phyloP scores from a whole-genome alignment of 208 protist genomes.

The Acanthamoeba sp. region DNA sequence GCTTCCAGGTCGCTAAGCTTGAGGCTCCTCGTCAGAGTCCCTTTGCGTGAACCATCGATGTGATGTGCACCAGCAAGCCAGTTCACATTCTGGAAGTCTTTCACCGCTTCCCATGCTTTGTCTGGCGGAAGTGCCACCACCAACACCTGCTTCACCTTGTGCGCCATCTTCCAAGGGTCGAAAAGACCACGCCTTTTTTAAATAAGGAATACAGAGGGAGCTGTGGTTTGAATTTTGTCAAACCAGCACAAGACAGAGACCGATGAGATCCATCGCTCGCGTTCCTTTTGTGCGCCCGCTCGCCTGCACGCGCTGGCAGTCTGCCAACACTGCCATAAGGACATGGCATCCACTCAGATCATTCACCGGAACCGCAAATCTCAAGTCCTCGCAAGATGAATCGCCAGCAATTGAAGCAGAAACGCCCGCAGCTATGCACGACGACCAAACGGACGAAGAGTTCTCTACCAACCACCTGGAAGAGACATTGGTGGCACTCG shows the following conservation, averaged over 20 bases:
- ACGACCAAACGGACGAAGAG: slow-evolving; percentile 35
- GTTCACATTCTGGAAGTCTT: slow-evolving; percentile 24
- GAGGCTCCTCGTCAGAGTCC: background rate
- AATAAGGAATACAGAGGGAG: too few species aligned
- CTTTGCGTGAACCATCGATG: background rate
- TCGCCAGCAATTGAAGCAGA: background rate
- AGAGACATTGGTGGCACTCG: slow-evolving; percentile 21
- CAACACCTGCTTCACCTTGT: background rate
- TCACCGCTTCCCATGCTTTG: background rate
- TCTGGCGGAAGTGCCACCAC: background rate
- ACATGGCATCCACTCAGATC: too few species aligned
- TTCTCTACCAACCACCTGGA: slow-evolving; percentile 3
- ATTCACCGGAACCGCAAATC: too few species aligned
- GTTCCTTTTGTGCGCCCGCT: too few species aligned
- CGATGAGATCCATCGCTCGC: too few species aligned
- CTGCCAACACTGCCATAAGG: too few species aligned
- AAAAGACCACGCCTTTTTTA: too few species aligned
- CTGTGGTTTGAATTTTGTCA: too few species aligned
- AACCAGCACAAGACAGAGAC: too few species aligned
- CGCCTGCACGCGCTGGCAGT: too few species aligned
- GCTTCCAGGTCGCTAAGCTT: background rate
- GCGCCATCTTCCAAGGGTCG: background rate
- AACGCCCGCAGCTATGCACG: background rate
- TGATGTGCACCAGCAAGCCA: background rate
- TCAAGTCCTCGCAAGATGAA: too few species aligned